Evolutionary conservation across 495 filamentous ascomycete genomes (phyloP), one percentile per base, ranked within the genome.

Genomic region (Talaromyces stipitatus): DNA sequence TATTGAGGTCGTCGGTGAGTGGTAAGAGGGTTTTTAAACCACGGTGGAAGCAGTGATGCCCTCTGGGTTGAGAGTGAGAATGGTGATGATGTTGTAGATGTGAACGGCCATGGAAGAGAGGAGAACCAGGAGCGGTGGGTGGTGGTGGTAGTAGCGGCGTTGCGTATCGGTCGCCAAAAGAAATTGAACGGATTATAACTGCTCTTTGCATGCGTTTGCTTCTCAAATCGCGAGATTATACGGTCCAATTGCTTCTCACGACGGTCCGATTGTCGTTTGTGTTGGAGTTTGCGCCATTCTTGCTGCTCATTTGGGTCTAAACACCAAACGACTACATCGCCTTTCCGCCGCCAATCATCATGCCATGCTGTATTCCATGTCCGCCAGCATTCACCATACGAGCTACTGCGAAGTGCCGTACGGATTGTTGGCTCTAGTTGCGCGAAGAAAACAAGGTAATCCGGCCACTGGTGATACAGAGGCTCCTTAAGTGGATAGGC

Each of bases 281-380:
- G 64, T 5, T 57, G 69, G 30, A 64, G 27, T 24, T 56, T 50
- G 27, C 46, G 58, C 58, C 58, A 60, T 22, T 24, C 29, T 26
- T 67, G 61, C 54, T 78, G 73, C 48, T 75, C 73, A 9, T 55
- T 29, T 0, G 66, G 53, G 48, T 72, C 68, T 28, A 78, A 71
- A 64, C 86, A 89, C 82, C 82, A 98, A 43, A 96, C 89, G 7
- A 97, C 77, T 60, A 98, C 80, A 67, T 90, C 86, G n/a, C 94
- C 95, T 26, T 70, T 70, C 60, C 95, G 80, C 62, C 94, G 81
- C 79, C 79, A 85, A 72, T 98, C 94, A 65, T 97, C 94, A 61
- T 95, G 90, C 73, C 86, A 89, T 59, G 84, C 78, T 2, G 82
- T 88, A 71, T 97, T 98, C 69, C 81, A 89, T 9, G 78, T 84